Evolutionary conservation across 148 eudicot species (phyloP).

Genomic region (Gaultheria prostrata): DNA sequence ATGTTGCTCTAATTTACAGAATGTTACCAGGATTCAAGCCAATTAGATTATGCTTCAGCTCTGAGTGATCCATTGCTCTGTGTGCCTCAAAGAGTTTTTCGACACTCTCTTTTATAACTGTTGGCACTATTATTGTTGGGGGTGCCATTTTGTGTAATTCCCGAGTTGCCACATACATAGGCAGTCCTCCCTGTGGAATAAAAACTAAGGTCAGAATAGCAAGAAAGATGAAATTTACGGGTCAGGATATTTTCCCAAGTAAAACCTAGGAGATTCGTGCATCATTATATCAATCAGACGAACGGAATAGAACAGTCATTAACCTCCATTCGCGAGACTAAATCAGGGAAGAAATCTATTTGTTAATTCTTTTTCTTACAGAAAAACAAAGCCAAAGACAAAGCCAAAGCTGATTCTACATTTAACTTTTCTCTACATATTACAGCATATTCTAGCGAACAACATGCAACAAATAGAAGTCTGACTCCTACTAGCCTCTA

Average conservation of each 20-base stretch:
- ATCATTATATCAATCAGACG: not conserved
- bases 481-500: too few species aligned
- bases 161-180: slow-evolving; percentile 97
- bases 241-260: not conserved
- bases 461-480: too few species aligned
- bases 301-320: not conserved
- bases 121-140: slow-evolving; percentile 86
- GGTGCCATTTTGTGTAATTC: slow-evolving; percentile 80
- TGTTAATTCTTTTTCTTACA: too few species aligned
- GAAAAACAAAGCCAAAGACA: too few species aligned
- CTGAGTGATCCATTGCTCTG: slow-evolving; percentile 85
- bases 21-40: slow-evolving; percentile 74
- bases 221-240: not conserved
- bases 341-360: not conserved
- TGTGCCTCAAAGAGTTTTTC: slow-evolving; percentile 84
- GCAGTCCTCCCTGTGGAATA: slow-evolving; percentile 70
- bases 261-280: not conserved
- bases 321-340: not conserved
- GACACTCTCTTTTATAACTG: slow-evolving; percentile 55
- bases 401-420: too few species aligned
- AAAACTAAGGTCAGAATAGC: not conserved
- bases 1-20: slow-evolving; percentile 3
- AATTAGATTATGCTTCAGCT: slow-evolving; percentile 68
- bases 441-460: too few species aligned
- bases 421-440: too few species aligned